Base-by-base conservation (phyloP, 306 rosid species). In the Quercus mongolica region DNA sequence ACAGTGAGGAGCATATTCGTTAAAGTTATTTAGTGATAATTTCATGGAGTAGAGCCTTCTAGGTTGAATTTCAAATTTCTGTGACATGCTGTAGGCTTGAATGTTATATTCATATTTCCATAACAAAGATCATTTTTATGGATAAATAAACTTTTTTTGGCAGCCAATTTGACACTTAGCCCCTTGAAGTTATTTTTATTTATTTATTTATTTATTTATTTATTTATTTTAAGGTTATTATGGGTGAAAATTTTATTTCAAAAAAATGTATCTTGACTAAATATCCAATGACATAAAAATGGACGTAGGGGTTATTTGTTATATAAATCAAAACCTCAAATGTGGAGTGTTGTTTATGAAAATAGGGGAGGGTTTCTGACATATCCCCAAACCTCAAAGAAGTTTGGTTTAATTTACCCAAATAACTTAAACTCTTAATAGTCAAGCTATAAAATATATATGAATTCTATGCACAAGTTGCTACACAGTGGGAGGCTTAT, bases 321-420 rank as follows among this genome's bases (percentile, higher is more conserved):
- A 49, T 12, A 49, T 49, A 49, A 49, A 49, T 12, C 54, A 49
- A 49, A 49, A 49, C 54, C 54, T 49, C 54, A 12, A 12, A 12
- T 10, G 54, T 1, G 54, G 54, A 49, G 17, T 49, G 17, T 49
- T 49, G 1, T 11, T 46, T 46, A 46, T 46, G 52, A 46, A 46
- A 11, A 9, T 46, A 46, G 52, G 15, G 4, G 15, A 8, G 15
- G 15, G 5, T 10, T 49, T 49, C 54, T 49, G 54, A 49, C 54
- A 12, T 49, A 0, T 49, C 4, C 0, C 54, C 54, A 12, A 49
- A 11, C 54, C 54, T 49, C 0, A 0, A 49, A 0, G 5, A 13
- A 49, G 54, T 10, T 49, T 49, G 15, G 54, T 12, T 0, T 49
- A 10, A 49, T 49, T 49, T 49, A 49, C 54, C 54, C 54, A 5